Percentiles rank a stretch among this genome's conserved stretches.
These are phyloP conservation scores for Erodium maritimum DNA, from an alignment of 345 rosid genomes.

Conservation along the genomic window DNA sequence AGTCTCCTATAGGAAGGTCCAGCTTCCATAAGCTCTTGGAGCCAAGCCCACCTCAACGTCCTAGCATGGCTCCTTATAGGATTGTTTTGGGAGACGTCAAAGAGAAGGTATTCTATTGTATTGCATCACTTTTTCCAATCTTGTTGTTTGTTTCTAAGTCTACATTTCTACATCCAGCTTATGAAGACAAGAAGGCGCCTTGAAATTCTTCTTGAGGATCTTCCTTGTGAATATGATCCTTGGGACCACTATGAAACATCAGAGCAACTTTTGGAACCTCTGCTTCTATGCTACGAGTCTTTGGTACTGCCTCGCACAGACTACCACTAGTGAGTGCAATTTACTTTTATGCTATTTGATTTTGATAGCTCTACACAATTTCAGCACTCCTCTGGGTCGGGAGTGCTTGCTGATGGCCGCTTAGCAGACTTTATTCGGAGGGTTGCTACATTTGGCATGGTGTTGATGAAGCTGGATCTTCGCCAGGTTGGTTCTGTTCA, in stretches of 20 bases:
- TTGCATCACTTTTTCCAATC: too few relatives aligned
- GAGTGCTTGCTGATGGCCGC: slow-evolving; percentile 81
- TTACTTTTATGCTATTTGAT: background rate
- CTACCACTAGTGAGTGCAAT: too few relatives aligned
- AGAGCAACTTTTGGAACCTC: slow-evolving; percentile 72
- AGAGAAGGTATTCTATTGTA: slow-evolving; percentile 52
- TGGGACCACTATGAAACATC: slow-evolving; percentile 69
- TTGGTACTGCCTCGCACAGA: slow-evolving; percentile 57
- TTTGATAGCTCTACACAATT: slow-evolving; percentile 8
- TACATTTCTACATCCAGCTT: slow-evolving; percentile 42
- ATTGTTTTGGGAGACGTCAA: slow-evolving; percentile 89
- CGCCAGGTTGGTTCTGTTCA: slow-evolving; percentile 90
- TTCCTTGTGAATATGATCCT: slow-evolving; percentile 79
- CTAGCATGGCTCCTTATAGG: slow-evolving; percentile 86
- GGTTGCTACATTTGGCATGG: slow-evolving; percentile 86
- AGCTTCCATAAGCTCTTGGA: slow-evolving; percentile 95
- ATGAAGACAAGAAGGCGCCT: slow-evolving; percentile 61
- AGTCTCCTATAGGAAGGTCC: slow-evolving; percentile 69
- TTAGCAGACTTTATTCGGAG: slow-evolving; percentile 88
- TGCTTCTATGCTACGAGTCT: slow-evolving; percentile 82
- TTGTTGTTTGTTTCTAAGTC: too few relatives aligned
- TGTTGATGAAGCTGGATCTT: slow-evolving; percentile 88
- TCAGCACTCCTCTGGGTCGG: slow-evolving; percentile 86
- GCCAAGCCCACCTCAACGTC: slow-evolving; percentile 67
- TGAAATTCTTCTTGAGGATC: slow-evolving; percentile 86